A percentile compares a stretch with the other conserved stretches of the same genome.
These are phyloP conservation scores for Eucalyptus marginata DNA, from an alignment of 345 rosid species.

Conservation along the genomic window DNA sequence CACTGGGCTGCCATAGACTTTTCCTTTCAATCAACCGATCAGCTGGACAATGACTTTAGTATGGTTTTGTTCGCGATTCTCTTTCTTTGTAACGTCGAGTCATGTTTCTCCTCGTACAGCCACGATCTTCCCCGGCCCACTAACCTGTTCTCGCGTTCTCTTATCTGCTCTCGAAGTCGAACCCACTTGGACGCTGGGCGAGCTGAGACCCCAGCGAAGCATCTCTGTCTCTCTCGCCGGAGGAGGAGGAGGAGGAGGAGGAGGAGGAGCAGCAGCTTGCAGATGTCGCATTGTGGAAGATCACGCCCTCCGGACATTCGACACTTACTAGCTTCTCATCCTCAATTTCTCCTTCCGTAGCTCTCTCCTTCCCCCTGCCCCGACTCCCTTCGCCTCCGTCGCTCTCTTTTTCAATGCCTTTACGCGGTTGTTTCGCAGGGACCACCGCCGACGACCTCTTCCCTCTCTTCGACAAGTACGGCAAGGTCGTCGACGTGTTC, in stretches of 20 bases:
- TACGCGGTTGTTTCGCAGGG: conserved; percentile 6
- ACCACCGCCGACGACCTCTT: conserved; percentile 58
- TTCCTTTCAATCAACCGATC: background rate
- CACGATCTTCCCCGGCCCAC: background rate
- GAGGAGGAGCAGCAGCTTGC: background rate
- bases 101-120: background rate
- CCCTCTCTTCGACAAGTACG: conserved; percentile 56
- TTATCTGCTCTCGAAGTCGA: background rate
- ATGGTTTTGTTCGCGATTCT: background rate
- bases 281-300: conserved; percentile 33
- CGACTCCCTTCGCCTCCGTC: background rate
- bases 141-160: background rate
- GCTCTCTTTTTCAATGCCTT: background rate
- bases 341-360: conserved; percentile 51
- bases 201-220: background rate
- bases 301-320: conserved; percentile 56
- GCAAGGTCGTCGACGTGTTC: conserved; percentile 50
- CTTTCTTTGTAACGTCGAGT: background rate
- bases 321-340: conserved; percentile 44
- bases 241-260: background rate
- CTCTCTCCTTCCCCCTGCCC: background rate
- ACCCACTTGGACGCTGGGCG: background rate
- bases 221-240: background rate
- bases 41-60: background rate
- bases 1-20: background rate